Base-by-base conservation (phyloP, 176 grass and related monocot species). In the Phoenix roebelenii region DNA sequence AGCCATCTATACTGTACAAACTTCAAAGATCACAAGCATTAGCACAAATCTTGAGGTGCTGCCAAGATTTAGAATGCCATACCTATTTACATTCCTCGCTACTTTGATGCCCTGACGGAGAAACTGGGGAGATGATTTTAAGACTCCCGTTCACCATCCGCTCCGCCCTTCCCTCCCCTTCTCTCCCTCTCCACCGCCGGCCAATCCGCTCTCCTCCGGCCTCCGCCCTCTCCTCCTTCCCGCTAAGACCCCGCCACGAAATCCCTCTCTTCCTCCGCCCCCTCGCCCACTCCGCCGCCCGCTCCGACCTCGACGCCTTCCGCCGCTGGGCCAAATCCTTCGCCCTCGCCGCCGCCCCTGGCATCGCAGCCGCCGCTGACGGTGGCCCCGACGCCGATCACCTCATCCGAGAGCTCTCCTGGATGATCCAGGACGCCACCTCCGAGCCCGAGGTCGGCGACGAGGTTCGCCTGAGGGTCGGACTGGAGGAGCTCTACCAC, bases 221-320 rank as follows among this genome's bases (percentile, higher is more conserved):
- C 5, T 72, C 73, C 23, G 54, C 49, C 0, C 60, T 53, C 55
- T 19, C 59, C 55, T 3, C 22, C 26, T 22, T 23, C 15, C 23
- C 19, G 4, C 50, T 58, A 5, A 51, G 32, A 53, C 0, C 64
- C 17, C 25, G 61, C 69, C 52, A 3, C 4, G 7, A 44, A 6
- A 1, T 20, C 3, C 89, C 84, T 25, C 83, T 96, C 65, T 96
- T 96, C 70, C 91, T 96, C 77, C 83, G 91, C 50, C 65, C 83
- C 12, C 71, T 77, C 58, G 6, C 20, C 16, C 75, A 87, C 83
- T 26, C 54, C 3, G 63, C 77, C 18, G 26, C 61, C 0, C 15
- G 28, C 5, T 23, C 77, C 17, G 35, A 83, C 15, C 75, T 96
- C 72, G 51, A 49, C 5, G 66, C 78, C 63, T 96, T 96, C 74